Conservation (phyloP, 306 rosid species). For the Quercus alba region DNA sequence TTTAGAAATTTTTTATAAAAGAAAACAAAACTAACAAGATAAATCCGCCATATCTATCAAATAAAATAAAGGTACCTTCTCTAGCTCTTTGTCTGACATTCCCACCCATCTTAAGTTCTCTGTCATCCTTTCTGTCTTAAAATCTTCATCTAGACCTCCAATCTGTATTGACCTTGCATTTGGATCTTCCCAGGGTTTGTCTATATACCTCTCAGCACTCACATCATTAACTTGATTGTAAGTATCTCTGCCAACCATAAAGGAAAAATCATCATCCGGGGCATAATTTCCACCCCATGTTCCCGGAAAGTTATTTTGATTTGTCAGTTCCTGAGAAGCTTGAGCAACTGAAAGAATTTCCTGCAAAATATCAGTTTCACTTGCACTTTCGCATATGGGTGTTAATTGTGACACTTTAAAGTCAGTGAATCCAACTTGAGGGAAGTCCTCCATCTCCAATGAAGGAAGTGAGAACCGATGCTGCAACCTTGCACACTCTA, state of each 20-base stretch:
- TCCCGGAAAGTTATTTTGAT: constrained; percentile 31
- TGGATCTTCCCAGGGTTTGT: constrained; percentile 58
- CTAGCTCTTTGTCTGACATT: constrained; percentile 57
- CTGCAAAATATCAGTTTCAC: constrained; percentile 63
- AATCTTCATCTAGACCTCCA: constrained; percentile 49
- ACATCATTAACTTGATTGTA: constrained; percentile 26
- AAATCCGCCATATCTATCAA: too few species aligned
- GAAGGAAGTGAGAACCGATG: constrained; percentile 75
- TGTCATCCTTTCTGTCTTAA: constrained; percentile 39
- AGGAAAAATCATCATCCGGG: constrained; percentile 53
- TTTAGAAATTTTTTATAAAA: neutral
- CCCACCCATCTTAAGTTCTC: constrained; percentile 95
- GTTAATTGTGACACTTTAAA: constrained; percentile 41
- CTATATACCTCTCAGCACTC: constrained; percentile 37
- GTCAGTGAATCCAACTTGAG: constrained; percentile 51
- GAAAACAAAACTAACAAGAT: neutral
- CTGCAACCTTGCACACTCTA: constrained; percentile 92
- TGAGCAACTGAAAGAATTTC: constrained; percentile 88
- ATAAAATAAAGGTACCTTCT: constrained; percentile 48
- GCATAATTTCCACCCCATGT: constrained; percentile 44
- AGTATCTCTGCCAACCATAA: constrained; percentile 45
- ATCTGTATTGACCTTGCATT: constrained; percentile 46
- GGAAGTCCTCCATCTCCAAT: constrained; percentile 67
- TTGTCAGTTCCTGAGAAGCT: constrained; percentile 66
- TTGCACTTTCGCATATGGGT: constrained; percentile 22